phyloP scores from a whole-genome alignment of 2,329 filamentous ascomycete species.

The Paracoccidioides brasiliensis region DNA sequence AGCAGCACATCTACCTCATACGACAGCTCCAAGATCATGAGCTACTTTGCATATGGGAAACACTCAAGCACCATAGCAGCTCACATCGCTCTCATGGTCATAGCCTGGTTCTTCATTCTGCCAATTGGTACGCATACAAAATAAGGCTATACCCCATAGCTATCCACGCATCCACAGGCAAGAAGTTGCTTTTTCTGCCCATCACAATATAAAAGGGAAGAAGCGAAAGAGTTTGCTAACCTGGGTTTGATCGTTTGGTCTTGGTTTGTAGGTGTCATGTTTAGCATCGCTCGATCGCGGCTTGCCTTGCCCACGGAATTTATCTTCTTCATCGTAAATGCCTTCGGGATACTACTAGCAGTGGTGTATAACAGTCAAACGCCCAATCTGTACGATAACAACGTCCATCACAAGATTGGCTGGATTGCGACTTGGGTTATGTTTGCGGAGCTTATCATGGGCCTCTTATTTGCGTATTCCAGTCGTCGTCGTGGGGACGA shows the following conservation, averaged over 20 bases:
- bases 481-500: constrained; percentile 29
- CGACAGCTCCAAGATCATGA: constrained; percentile 23
- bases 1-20: constrained; percentile 1
- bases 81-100: constrained; percentile 57
- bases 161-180: background rate
- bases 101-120: constrained; percentile 60
- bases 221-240: constrained; percentile 1
- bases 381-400: constrained; percentile 74
- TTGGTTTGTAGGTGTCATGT: constrained; percentile 54
- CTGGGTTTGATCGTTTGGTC: constrained; percentile 1
- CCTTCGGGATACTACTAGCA: constrained; percentile 50
- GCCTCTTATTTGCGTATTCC: constrained; percentile 49
- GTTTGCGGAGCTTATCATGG: constrained; percentile 55
- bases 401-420: constrained; percentile 76
- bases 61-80: constrained; percentile 43
- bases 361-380: constrained; percentile 67
- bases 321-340: constrained; percentile 51
- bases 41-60: constrained; percentile 32
- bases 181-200: background rate
- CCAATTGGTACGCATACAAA: constrained; percentile 49
- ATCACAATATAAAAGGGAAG: background rate
- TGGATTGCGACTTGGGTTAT: constrained; percentile 70
- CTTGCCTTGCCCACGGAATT: constrained; percentile 59
- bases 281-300: constrained; percentile 68
- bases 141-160: background rate